Percentiles rank a stretch among this genome's conserved stretches.
Conservation (phyloP, 805 yeast genomes). For the Lipomyces spencermartinsiae region DNA sequence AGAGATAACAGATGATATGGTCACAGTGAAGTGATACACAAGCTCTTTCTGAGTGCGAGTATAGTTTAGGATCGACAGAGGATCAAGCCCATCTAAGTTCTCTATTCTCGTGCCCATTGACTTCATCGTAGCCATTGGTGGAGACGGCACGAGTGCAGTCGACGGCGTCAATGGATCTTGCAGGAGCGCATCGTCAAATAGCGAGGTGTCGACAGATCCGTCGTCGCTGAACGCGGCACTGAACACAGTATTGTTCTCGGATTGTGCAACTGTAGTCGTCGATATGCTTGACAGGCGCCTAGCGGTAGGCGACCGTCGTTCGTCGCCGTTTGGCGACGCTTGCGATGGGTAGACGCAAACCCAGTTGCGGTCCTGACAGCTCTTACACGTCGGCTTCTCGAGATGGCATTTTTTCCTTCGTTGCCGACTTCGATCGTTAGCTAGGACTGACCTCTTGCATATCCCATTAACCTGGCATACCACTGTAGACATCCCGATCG, state of each 20-base stretch:
- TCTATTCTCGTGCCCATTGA: background rate
- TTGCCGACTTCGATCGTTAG: constrained; percentile 25
- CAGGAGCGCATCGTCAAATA: background rate
- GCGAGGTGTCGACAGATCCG: background rate
- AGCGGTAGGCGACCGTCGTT: background rate
- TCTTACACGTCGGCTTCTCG: constrained; percentile 29
- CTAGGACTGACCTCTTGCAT: background rate
- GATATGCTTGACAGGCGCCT: background rate
- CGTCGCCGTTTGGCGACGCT: background rate
- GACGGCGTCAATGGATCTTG: background rate
- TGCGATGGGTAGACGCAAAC: constrained; percentile 27
- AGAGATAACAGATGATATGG: constrained; percentile 33
- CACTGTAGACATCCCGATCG: constrained; percentile 36
- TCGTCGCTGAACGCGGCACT: constrained; percentile 13
- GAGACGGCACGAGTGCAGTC: constrained; percentile 4
- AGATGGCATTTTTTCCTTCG: constrained; percentile 34
- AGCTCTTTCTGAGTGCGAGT: constrained; percentile 32
- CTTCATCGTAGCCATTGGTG: background rate
- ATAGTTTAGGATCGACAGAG: constrained; percentile 26
- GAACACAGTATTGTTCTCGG: background rate
- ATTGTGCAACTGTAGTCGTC: background rate
- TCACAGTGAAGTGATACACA: constrained; percentile 28
- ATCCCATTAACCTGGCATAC: constrained; percentile 6
- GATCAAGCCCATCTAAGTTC: constrained; percentile 28
- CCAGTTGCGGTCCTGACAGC: constrained; percentile 35